These are phyloP conservation scores for Coemansia sp. DNA, from an alignment of 192 early-diverging fungal genomes.

Conservation along the genomic window DNA sequence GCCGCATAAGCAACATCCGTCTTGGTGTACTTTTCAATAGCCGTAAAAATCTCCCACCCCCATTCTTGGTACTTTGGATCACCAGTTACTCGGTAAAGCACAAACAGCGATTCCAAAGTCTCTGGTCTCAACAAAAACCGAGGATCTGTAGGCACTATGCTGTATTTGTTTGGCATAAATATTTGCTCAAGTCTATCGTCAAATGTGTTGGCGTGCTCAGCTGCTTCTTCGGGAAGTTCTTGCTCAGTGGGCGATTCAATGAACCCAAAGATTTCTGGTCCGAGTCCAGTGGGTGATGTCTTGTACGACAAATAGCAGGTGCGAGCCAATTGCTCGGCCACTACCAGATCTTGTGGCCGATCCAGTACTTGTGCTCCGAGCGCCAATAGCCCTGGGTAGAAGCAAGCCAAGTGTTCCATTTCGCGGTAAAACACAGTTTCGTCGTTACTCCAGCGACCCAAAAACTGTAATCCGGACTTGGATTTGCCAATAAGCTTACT, in stretches of 20 bases:
- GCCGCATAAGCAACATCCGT: slow-evolving; percentile 64
- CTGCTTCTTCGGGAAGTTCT: background rate
- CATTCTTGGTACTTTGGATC: slow-evolving; percentile 74
- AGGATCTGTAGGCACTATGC: slow-evolving; percentile 3
- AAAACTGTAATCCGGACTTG: slow-evolving; percentile 5
- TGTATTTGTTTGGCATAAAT: slow-evolving; percentile 3
- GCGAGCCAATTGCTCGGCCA: slow-evolving; percentile 75
- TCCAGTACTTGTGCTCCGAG: slow-evolving; percentile 61
- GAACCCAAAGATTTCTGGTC: slow-evolving; percentile 77
- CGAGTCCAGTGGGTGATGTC: slow-evolving; percentile 72
- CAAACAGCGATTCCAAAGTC: slow-evolving; percentile 85
- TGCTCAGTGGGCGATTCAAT: slow-evolving; percentile 8
- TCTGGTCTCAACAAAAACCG: slow-evolving; percentile 79
- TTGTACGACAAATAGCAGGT: slow-evolving; percentile 81
- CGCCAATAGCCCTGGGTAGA: slow-evolving; percentile 81
- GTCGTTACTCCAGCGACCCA: slow-evolving; percentile 16
- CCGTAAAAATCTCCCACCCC: slow-evolving; percentile 83
- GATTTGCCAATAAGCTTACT: slow-evolving; percentile 31
- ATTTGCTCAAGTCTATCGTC: background rate
- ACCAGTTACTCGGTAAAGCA: slow-evolving; percentile 81
- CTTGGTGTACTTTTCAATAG: slow-evolving; percentile 78
- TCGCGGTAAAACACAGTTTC: slow-evolving; percentile 49
- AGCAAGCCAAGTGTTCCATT: slow-evolving; percentile 96
- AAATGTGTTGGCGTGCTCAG: background rate
- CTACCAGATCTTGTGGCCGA: slow-evolving; percentile 61